These are phyloP conservation scores for Smittium mucronatum DNA, from an alignment of 371 early-diverging fungal genomes.

Conservation along the genomic window DNA sequence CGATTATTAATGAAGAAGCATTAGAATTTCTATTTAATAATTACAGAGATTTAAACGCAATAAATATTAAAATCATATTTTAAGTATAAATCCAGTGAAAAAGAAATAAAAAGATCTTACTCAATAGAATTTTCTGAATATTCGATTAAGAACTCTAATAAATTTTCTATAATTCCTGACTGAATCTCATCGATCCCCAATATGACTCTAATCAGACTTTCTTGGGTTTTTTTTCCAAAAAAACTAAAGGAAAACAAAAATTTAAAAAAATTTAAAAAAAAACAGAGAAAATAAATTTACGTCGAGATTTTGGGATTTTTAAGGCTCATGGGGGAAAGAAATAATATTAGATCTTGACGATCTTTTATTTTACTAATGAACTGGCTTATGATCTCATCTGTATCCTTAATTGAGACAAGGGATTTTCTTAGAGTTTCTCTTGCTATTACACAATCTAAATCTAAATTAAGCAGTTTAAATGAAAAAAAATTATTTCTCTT, in stretches of 20 bases:
- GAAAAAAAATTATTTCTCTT: background rate
- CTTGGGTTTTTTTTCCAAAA: constrained; percentile 14
- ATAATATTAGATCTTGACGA: background rate
- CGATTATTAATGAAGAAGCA: constrained; percentile 40
- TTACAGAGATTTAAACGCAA: no score
- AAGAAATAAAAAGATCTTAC: background rate
- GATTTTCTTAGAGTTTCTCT: background rate
- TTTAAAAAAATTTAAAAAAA: background rate
- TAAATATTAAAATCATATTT: no score
- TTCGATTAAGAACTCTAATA: constrained; percentile 52
- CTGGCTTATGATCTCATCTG: background rate
- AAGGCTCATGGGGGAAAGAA: background rate
- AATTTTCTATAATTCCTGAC: constrained; percentile 38
- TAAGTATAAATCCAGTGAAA: no score
- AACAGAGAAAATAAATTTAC: background rate
- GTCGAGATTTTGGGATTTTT: background rate
- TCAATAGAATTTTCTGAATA: constrained; percentile 44
- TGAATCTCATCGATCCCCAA: constrained; percentile 50
- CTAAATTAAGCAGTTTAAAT: background rate
- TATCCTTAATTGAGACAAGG: background rate
- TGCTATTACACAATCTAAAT: background rate
- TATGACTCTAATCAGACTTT: constrained; percentile 48
- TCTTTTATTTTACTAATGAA: background rate
- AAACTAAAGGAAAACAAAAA: background rate
- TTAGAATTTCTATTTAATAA: constrained; percentile 13